Evolutionary conservation across 768 basidiomycete species (phyloP).

Genomic region (Tricholoma flavovirens): DNA sequence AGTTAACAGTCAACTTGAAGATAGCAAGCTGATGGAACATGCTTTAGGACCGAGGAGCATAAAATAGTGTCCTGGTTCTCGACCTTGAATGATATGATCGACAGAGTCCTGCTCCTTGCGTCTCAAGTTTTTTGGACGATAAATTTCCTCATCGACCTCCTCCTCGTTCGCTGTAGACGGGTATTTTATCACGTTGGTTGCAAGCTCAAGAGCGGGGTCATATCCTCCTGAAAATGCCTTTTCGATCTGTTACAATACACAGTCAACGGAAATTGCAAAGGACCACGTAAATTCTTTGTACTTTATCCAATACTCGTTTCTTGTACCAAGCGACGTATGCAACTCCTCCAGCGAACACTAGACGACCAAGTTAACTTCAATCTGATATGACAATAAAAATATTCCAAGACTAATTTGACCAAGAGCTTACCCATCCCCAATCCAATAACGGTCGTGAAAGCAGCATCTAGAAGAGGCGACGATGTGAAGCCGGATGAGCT

Average conservation of each 20-base stretch:
- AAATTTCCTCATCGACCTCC: slow-evolving; percentile 31
- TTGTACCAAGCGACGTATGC: slow-evolving; percentile 80
- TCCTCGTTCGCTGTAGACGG: slow-evolving; percentile 20
- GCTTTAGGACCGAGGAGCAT: slow-evolving; percentile 78
- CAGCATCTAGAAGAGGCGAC: slow-evolving; percentile 46
- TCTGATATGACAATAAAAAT: not conserved
- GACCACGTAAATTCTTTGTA: slow-evolving; percentile 16
- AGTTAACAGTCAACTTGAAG: slow-evolving; percentile 2
- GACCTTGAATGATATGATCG: slow-evolving; percentile 73
- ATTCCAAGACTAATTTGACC: not conserved
- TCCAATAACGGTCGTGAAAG: slow-evolving; percentile 56
- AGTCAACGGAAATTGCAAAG: not conserved
- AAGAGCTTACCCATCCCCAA: slow-evolving; percentile 46
- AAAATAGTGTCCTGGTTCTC: slow-evolving; percentile 68
- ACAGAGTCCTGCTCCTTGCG: slow-evolving; percentile 72
- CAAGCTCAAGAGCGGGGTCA: slow-evolving; percentile 76
- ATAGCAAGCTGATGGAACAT: slow-evolving; percentile 8
- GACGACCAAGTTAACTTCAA: slow-evolving; percentile 4
- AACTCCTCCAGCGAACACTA: slow-evolving; percentile 68
- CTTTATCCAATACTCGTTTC: slow-evolving; percentile 74
- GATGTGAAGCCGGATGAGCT: slow-evolving; percentile 30
- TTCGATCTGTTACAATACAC: slow-evolving; percentile 50
- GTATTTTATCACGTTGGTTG: slow-evolving; percentile 37
- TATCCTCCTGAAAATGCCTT: slow-evolving; percentile 74
- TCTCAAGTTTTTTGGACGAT: slow-evolving; percentile 57